phyloP scores from a whole-genome alignment of 2,329 filamentous ascomycete genomes.

The Eutypa lata region DNA sequence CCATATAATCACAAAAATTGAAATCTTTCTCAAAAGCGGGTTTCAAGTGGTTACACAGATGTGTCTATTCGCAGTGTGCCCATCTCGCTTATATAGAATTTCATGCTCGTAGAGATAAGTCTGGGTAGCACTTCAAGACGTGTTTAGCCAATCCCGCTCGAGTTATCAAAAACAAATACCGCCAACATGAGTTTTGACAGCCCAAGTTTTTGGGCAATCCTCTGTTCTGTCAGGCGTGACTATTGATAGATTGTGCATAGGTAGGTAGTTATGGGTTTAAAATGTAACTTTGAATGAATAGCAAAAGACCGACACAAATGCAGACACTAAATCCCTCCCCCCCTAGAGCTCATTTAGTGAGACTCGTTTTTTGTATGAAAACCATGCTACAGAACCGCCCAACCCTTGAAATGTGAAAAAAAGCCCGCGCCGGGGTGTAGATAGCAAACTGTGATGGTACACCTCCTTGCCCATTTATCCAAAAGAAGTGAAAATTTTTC shows the following conservation, averaged over 20 bases:
- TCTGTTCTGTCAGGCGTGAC: neutral
- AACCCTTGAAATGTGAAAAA: neutral
- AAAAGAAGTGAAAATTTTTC: neutral
- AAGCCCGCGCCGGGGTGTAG: neutral
- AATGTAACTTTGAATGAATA: neutral
- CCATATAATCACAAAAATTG: neutral
- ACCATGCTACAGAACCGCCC: neutral
- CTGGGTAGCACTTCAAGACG: too few relatives aligned
- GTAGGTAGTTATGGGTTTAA: neutral
- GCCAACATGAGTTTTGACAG: neutral
- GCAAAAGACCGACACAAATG: neutral
- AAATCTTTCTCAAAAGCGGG: too few relatives aligned
- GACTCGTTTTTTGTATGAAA: neutral
- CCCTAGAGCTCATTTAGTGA: neutral
- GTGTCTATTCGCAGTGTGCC: neutral
- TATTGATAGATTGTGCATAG: neutral
- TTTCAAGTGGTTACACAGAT: neutral
- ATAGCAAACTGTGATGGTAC: neutral
- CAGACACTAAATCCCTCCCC: neutral
- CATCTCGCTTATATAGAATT: neutral
- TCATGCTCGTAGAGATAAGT: neutral
- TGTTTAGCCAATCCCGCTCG: too few relatives aligned
- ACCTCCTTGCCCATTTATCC: neutral
- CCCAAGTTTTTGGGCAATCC: neutral
- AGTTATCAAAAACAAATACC: too few relatives aligned